Percentiles rank a stretch among this genome's conserved stretches.
Conservation (phyloP, 2,329 filamentous ascomycete genomes). For the Chrysoporthe puriensis region DNA sequence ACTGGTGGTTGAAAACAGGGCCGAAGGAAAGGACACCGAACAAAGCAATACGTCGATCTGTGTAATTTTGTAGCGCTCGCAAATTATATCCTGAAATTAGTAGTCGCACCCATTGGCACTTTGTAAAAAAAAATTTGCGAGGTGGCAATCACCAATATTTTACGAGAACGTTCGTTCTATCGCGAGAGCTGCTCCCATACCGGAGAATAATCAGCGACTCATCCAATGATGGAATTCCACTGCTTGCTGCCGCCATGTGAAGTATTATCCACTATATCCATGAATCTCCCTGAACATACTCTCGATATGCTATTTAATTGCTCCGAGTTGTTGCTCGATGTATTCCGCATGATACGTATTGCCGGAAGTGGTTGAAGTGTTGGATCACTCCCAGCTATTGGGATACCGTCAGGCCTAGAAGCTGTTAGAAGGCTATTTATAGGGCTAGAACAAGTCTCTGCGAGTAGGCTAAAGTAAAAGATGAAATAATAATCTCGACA, state of each 20-base stretch:
- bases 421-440: not conserved
- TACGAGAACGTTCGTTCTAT: not conserved
- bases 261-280: not conserved
- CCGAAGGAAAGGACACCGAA: not conserved
- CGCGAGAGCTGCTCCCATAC: not conserved
- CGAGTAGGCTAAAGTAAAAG: too few relatives aligned
- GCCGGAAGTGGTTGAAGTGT: not conserved
- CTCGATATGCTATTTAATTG: not conserved
- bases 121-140: not conserved
- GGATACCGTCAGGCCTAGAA: not conserved
- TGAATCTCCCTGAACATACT: not conserved
- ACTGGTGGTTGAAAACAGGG: not conserved
- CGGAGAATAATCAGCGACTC: not conserved
- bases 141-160: not conserved
- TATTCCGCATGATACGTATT: not conserved
- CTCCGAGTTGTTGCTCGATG: not conserved
- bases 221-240: slow-evolving; percentile 1
- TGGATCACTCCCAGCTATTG: not conserved
- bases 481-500: not conserved
- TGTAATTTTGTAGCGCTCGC: not conserved
- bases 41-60: not conserved
- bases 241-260: not conserved
- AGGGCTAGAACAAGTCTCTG: not conserved
- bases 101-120: too few relatives aligned
- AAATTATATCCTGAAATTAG: too few relatives aligned